Conservation (phyloP, 768 basidiomycete genomes). For the Symmetrospora coprosmae region DNA sequence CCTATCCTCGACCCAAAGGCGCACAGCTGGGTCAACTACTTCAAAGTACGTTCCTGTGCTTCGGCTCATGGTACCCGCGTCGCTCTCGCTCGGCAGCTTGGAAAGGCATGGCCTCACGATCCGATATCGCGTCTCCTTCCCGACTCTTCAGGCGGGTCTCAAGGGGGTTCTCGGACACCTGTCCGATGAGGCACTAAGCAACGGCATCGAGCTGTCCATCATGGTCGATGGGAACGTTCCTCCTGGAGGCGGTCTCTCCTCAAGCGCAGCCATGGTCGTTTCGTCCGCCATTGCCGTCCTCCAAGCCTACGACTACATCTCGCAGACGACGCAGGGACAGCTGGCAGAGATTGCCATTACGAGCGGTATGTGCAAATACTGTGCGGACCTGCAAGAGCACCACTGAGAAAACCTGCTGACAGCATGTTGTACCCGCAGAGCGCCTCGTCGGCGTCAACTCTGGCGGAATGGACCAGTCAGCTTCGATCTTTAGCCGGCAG, state of each 20-base stretch:
- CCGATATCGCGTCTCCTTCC: too few relatives aligned
- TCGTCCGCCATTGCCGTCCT: constrained; percentile 69
- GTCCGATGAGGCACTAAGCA: background rate
- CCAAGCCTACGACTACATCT: constrained; percentile 42
- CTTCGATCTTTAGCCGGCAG: constrained; percentile 61
- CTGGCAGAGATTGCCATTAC: constrained; percentile 67
- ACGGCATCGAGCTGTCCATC: constrained; percentile 8
- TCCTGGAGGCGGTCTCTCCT: constrained; percentile 70
- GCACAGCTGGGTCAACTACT: constrained; percentile 27
- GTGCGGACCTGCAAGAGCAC: background rate
- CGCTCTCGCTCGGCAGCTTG: background rate
- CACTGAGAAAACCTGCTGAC: background rate
- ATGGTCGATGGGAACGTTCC: constrained; percentile 54
- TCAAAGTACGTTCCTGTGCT: constrained; percentile 15
- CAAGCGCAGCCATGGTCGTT: constrained; percentile 80
- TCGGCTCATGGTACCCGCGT: background rate
- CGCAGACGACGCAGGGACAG: constrained; percentile 49
- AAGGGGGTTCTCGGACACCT: background rate
- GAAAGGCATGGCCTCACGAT: too few relatives aligned
- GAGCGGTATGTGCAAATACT: constrained; percentile 51
- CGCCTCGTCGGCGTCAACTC: constrained; percentile 35
- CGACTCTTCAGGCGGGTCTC: background rate
- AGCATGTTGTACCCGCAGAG: background rate
- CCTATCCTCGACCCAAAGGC: constrained; percentile 9
- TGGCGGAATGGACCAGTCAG: constrained; percentile 69